Evolutionary conservation across 176 grass and related monocot species (phyloP), one percentile per base, ranked within the genome.

Genomic region (Musa itinerans): DNA sequence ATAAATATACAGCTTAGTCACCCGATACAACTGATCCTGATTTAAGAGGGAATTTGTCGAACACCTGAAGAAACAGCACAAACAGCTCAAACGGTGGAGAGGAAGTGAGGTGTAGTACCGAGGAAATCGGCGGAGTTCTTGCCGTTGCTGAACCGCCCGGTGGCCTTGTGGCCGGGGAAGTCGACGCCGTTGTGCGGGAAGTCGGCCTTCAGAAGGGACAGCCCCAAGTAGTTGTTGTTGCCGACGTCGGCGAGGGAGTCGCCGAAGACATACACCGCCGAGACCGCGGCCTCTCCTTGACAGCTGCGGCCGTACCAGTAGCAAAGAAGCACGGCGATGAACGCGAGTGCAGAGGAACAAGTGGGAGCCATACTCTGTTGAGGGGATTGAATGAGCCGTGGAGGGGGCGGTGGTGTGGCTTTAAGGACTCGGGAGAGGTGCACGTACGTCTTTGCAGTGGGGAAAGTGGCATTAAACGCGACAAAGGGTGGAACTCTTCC

Each of bases 131-230:
- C 83, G 13, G 81, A 86, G 81, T 96, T 96, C 52, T 84, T 88
- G 87, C 89, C 93, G 57, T 96, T 96, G 87, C 93, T 88, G 87
- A 96, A 96, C 0, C 93, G 68, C 0, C 93, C 89, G 57, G 93
- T 96, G 63, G 93, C 79, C 77, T 83, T 90, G 10, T n/a, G 2
- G 5, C 89, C 87, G 0, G 87, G 83, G 80, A 84, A 96, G 71
- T 96, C 93, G 50, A 96, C 79, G 75, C 93, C 93, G 76, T 97
- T 92, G 74, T 97, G 90, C 0, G 93, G 69, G 81, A 90, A 92
- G 80, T 97, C 79, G 11, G 93, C 93, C 81, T 80, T 92, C 12
- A 97, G 87, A 1, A 97, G 78, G 11, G 87, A 86, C 52, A 88
- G 21, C 1, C 10, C n/a, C 43, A 97, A 43, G 68, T 89, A 16